A percentile compares a stretch with the other conserved stretches of the same genome.
These are phyloP conservation scores for Lathyrus aphaca DNA, from an alignment of 306 rosid genomes.

Conservation along the genomic window DNA sequence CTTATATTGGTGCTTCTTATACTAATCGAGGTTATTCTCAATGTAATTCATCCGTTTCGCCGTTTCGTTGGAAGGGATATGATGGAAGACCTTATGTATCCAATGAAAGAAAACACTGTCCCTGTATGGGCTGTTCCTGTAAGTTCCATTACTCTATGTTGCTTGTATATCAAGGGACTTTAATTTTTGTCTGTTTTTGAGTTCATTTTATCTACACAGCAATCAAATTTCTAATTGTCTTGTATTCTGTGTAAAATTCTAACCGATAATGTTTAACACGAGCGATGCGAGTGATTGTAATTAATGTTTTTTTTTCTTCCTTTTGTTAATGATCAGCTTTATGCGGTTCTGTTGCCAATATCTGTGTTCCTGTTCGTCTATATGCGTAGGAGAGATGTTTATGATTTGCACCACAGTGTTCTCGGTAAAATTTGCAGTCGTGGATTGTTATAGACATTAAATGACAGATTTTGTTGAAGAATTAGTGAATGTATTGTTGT, in stretches of 20 bases:
- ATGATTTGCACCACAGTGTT: conserved; percentile 85
- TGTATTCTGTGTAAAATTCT: too few species aligned
- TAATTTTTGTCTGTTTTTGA: neutral
- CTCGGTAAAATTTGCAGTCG: conserved; percentile 58
- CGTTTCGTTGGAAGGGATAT: conserved; percentile 92
- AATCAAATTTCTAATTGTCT: too few species aligned
- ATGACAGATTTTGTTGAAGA: conserved; percentile 11
- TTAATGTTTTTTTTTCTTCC: neutral
- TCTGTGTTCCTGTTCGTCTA: conserved; percentile 64
- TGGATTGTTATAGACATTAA: neutral
- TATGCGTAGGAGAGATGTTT: conserved; percentile 74
- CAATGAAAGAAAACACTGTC: conserved; percentile 79
- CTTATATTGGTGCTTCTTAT: conserved; percentile 69
- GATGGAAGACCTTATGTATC: conserved; percentile 89
- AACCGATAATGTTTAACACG: too few species aligned
- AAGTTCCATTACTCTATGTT: conserved; percentile 34
- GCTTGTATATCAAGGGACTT: conserved; percentile 28
- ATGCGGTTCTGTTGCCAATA: conserved; percentile 80
- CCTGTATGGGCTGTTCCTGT: conserved; percentile 96
- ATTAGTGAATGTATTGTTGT: conserved; percentile 2
- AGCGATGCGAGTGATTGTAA: too few species aligned
- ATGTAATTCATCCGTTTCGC: conserved; percentile 64
- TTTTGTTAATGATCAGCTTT: conserved; percentile 57
- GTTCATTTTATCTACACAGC: too few species aligned
- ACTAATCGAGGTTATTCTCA: conserved; percentile 55